Evolutionary conservation across 192 early-diverging fungal species (phyloP).

Genomic region (Entophlyctis helioformis): DNA sequence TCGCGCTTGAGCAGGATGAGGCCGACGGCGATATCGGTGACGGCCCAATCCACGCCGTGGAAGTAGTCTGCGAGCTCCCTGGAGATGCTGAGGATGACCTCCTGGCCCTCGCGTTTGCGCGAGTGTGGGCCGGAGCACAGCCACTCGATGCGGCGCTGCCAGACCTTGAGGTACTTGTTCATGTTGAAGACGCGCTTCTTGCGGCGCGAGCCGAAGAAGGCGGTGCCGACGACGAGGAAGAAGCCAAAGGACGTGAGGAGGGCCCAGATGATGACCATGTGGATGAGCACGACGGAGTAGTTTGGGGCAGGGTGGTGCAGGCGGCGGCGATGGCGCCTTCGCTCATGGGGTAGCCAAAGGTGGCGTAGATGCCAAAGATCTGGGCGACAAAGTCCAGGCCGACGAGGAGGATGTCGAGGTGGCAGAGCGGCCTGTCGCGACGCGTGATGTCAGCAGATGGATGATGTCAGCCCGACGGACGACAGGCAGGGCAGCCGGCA

Average conservation of each 20-base stretch:
- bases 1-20: slow-evolving; percentile 30
- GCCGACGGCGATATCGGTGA: slow-evolving; percentile 27
- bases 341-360: not conserved
- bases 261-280: slow-evolving; percentile 19
- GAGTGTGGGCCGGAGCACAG: not conserved
- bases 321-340: not conserved
- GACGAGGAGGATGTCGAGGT: too few species aligned
- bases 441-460: too few species aligned
- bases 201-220: slow-evolving; percentile 3
- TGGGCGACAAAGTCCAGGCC: too few species aligned
- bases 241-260: slow-evolving; percentile 8
- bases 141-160: slow-evolving; percentile 18
- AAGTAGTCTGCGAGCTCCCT: slow-evolving; percentile 17
- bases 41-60: slow-evolving; percentile 34
- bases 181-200: slow-evolving; percentile 1
- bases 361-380: slow-evolving; percentile 8
- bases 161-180: slow-evolving; percentile 11
- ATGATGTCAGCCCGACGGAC: too few species aligned
- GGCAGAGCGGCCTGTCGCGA: too few species aligned
- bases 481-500: too few species aligned
- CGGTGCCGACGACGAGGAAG: slow-evolving; percentile 4
- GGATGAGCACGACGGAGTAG: slow-evolving; percentile 7
- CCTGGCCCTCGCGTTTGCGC: slow-evolving; percentile 4
- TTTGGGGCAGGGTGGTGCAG: not conserved
- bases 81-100: slow-evolving; percentile 19